These are phyloP conservation scores for Endocarpon pusillum DNA, from an alignment of 495 filamentous ascomycete species.

Conservation along the genomic window DNA sequence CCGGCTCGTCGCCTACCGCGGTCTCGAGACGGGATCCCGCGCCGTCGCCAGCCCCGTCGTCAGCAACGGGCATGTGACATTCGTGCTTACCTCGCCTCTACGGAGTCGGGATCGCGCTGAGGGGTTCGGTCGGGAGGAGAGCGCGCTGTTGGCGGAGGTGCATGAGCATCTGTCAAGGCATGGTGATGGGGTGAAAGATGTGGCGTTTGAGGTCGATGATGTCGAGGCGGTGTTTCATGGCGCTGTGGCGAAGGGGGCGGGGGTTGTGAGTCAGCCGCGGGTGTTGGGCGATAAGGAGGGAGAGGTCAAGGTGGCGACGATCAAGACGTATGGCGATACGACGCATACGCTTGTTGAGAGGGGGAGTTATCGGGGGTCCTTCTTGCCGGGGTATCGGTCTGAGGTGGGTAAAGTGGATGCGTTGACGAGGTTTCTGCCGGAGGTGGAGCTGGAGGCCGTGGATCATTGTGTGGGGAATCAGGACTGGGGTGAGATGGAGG, in stretches of 20 bases:
- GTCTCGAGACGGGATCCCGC: constrained; percentile 72
- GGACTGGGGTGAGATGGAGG: constrained; percentile 75
- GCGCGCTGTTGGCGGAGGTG: constrained; percentile 44
- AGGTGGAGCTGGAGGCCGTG: constrained; percentile 49
- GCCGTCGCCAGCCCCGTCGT: constrained; percentile 65
- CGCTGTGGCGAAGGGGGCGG: constrained; percentile 54
- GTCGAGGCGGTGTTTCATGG: constrained; percentile 54
- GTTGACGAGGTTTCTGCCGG: constrained; percentile 34
- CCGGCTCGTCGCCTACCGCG: constrained; percentile 59
- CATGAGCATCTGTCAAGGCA: constrained; percentile 61
- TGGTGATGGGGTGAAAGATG: constrained; percentile 82
- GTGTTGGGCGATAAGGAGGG: constrained; percentile 32
- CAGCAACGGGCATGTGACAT: constrained; percentile 56
- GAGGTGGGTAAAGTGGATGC: constrained; percentile 25
- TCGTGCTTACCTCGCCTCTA: constrained; percentile 71
- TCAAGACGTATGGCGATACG: constrained; percentile 80
- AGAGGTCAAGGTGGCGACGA: constrained; percentile 49
- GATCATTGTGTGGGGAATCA: constrained; percentile 95
- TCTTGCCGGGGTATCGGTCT: constrained; percentile 62
- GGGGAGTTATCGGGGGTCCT: constrained; percentile 43
- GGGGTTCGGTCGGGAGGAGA: constrained; percentile 37
- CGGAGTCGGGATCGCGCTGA: constrained; percentile 35
- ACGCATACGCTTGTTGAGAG: constrained; percentile 75
- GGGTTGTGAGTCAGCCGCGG: constrained; percentile 39
- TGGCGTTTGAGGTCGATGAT: constrained; percentile 79